Evolutionary conservation across 1,284 basidiomycete genomes (phyloP), one percentile per base, ranked within the genome.

Genomic region (Grifola frondosa): DNA sequence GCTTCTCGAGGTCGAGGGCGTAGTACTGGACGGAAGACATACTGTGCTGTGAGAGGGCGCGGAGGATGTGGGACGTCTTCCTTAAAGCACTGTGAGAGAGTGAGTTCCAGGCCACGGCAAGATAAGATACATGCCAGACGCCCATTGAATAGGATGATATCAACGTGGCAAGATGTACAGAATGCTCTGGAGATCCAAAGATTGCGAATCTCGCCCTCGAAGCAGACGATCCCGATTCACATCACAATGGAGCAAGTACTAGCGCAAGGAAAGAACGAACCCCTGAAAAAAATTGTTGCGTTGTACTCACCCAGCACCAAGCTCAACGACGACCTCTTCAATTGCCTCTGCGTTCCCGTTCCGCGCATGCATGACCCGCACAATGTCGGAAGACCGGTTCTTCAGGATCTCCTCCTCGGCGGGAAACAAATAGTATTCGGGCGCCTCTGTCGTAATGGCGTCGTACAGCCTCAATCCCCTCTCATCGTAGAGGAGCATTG

Each of bases 1-100:
- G 78, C 54, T 86, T 76, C 64, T 96, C 92, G 21, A 98, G 82
- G 61, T 98, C 96, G 40, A 99, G 84, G 11, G 95, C 93, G 69
- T 91, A 94, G 67, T 97, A 98, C 1, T 81, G 69, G 13, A 63
- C 48, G 1, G 62, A 39, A 6, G 58, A 59, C 3, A 54, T 49
- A 13, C 60, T 56, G 13, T 74, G 61, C 51, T 69, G 66, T 31
- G 90, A 79, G 28, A 97, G 74, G 1, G 89, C 88, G 15, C 73
- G 74, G 23, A 99, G 75, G 41, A 99, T 76, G 62, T 90, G 84
- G 5, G 90, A 91, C 1, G 95, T 97, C 75, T 97, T 96, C 60
- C 90, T 80, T 29, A 97, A 71, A 11, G 92, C 80, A 21, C 92
- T 95, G 62, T 23, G 17, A 25, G 36, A 17, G 11, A 13, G 25